Conservation (phyloP, 139 green algal species). For the Chlorella vulgaris region DNA sequence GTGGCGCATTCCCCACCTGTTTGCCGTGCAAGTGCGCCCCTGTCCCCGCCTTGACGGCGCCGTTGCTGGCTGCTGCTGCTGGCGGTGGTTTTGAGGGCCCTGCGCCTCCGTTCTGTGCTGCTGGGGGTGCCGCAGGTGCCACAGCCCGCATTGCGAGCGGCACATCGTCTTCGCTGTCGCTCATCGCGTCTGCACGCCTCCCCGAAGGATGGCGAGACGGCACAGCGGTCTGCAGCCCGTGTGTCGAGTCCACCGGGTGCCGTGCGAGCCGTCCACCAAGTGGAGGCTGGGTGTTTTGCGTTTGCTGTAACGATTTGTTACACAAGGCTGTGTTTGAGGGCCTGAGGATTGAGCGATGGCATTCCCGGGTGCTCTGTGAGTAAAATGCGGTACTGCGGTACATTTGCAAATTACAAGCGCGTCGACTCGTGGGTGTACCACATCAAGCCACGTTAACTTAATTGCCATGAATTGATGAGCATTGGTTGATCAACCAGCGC, state of each 20-base stretch:
- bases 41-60: not conserved
- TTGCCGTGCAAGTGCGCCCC: conserved; percentile 4
- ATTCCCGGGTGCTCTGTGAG: too few species aligned
- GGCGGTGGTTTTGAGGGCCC: not conserved
- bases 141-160: conserved; percentile 11
- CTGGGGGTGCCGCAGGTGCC: not conserved
- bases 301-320: too few species aligned
- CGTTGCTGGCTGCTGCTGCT: conserved; percentile 12
- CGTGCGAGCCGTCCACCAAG: too few species aligned
- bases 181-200: not conserved
- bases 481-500: too few species aligned
- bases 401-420: too few species aligned
- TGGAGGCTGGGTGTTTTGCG: too few species aligned
- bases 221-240: not conserved
- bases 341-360: too few species aligned
- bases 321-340: too few species aligned
- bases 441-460: too few species aligned
- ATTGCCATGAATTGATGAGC: too few species aligned
- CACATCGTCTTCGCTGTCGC: conserved; percentile 46
- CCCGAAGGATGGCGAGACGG: not conserved
- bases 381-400: too few species aligned
- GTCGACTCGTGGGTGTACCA: too few species aligned
- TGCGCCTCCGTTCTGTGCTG: not conserved
- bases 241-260: not conserved
- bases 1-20: not conserved